Evolutionary conservation across 768 basidiomycete species (phyloP), one percentile per base, ranked within the genome.

Genomic region (Suillus subaureus): DNA sequence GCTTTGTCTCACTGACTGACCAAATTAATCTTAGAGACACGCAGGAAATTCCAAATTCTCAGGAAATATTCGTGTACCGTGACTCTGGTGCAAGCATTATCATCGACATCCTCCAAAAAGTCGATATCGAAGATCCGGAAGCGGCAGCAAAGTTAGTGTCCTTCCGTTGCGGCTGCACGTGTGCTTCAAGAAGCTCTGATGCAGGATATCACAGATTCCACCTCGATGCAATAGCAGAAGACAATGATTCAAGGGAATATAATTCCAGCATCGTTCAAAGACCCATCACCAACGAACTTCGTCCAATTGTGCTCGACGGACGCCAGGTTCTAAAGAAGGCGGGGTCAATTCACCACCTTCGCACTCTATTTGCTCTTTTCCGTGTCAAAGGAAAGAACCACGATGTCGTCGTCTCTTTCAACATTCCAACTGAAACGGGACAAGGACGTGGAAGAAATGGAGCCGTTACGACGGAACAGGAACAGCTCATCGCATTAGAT

Each of bases 1-100:
- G 3, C 21, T 21, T 9, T 60, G 23, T 45, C 47, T 37, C 62
- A 55, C 31, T 37, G 63, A 33, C 33, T 64, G 43, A 64, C 54
- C 35, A 66, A 52, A 21, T 52, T 28, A 3, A 35, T 64, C 37
- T 39, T 72, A 90, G 89, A 66, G 79, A 83, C 60, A 65, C 89
- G 7, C 93, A 97, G 62, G 93, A 98, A 78, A 82, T 99, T 15
- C 96, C 97, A 16, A 92, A 99, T 74, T 94, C 88, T 5, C 97
- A 99, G 77, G 97, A 99, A 74, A 97, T 97, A 49, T 91, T 94
- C 78, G 75, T 97, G 64, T 89, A 89, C 63, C 85, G 85, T 7
- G 77, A 86, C 57, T 91, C 88, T 6, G 83, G 83, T 58, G 80
- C 88, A 69, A 94, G 91, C 72, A 84, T 96, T 67, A 85, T 99